Evolutionary conservation across 1,139 yeast genomes (phyloP).

Genomic region (Suhomyces guaymorum): DNA sequence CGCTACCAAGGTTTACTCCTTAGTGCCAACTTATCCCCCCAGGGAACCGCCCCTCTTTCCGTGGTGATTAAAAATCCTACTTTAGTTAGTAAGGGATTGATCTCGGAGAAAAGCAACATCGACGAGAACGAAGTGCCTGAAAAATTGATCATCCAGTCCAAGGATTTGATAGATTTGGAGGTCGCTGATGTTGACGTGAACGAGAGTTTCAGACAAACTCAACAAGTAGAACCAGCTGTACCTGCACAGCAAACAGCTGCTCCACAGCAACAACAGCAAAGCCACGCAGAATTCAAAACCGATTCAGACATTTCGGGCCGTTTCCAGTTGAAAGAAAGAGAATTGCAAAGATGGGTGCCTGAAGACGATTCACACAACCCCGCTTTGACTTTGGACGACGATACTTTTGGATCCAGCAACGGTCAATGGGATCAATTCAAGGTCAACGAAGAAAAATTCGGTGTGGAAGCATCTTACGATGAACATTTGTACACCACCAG

Average conservation of each 20-base stretch:
- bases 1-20: conserved; percentile 60
- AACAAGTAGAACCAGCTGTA: neutral
- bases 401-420: conserved; percentile 23
- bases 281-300: conserved; percentile 56
- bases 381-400: conserved; percentile 47
- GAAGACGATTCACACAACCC: conserved; percentile 40
- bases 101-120: conserved; percentile 30
- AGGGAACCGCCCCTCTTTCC: conserved; percentile 39
- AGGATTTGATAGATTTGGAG: conserved; percentile 66
- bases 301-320: conserved; percentile 76
- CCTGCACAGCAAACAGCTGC: conserved; percentile 4
- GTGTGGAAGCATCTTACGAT: conserved; percentile 82
- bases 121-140: conserved; percentile 39
- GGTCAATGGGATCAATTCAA: conserved; percentile 89
- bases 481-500: conserved; percentile 89
- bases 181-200: conserved; percentile 40
- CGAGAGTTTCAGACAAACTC: conserved; percentile 1
- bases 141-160: conserved; percentile 52
- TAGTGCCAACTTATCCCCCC: conserved; percentile 27
- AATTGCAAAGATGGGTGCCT: conserved; percentile 84
- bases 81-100: conserved; percentile 31
- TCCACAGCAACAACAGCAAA: too few species aligned
- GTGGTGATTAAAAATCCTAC: conserved; percentile 54
- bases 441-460: conserved; percentile 84
- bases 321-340: conserved; percentile 56